These are phyloP conservation scores for Meyerozyma carpophila DNA, from an alignment of 1,139 yeast genomes.

Conservation along the genomic window DNA sequence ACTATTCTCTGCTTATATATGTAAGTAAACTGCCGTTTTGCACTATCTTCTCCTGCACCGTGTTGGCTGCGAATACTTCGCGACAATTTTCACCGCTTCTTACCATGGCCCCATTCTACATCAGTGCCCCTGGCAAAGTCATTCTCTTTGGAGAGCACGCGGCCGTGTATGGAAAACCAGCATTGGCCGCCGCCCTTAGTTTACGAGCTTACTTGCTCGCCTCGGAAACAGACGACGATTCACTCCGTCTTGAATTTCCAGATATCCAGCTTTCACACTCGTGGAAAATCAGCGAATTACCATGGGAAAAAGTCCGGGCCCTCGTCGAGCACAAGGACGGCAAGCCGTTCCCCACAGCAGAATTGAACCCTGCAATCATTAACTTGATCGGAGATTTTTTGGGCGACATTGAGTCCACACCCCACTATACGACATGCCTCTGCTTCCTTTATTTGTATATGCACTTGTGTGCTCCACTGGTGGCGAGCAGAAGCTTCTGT, in stretches of 20 bases:
- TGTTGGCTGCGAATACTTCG: neutral
- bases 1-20: no score
- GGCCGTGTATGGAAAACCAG: conserved; percentile 89
- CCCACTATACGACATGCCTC: conserved; percentile 78
- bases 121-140: conserved; percentile 96
- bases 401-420: conserved; percentile 40
- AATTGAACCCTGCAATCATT: conserved; percentile 57
- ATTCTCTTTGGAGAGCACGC: conserved; percentile 97
- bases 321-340: conserved; percentile 17
- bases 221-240: conserved; percentile 31
- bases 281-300: conserved; percentile 60
- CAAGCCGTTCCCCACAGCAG: conserved; percentile 43
- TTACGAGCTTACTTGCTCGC: conserved; percentile 77
- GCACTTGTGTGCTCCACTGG: conserved; percentile 44
- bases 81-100: neutral
- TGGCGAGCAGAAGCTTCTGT: conserved; percentile 53
- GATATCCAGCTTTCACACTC: conserved; percentile 63
- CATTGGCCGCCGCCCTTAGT: conserved; percentile 85
- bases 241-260: conserved; percentile 68
- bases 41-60: no score
- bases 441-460: conserved; percentile 78
- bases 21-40: no score
- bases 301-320: conserved; percentile 46
- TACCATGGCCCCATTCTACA: conserved; percentile 45
- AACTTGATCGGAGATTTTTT: conserved; percentile 43